Conservation (phyloP, 1,284 basidiomycete species). For the Stygiomarasmius scandens region DNA sequence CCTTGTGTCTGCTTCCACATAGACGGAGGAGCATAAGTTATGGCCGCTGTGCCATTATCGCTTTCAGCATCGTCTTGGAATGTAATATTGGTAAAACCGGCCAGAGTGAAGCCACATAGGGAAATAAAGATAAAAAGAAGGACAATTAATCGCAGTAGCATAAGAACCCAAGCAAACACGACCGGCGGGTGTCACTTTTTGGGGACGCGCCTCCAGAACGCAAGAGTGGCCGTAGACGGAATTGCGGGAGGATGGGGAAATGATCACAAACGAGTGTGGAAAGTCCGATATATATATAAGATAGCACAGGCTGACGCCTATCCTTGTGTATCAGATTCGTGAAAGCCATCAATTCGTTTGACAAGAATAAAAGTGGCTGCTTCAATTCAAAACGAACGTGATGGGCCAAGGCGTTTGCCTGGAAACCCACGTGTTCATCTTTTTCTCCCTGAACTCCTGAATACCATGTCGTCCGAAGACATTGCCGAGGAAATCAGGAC, state of each 20-base stretch:
- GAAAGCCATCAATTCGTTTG: no score
- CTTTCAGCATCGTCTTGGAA: constrained; percentile 36
- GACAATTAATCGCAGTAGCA: constrained; percentile 2
- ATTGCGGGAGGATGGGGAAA: background rate
- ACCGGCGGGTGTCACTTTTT: background rate
- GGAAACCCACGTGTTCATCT: background rate
- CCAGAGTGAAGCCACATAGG: constrained; percentile 11
- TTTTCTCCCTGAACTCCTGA: background rate
- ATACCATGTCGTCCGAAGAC: constrained; percentile 59
- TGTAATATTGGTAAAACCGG: constrained; percentile 27
- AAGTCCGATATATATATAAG: background rate
- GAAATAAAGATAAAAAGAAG: constrained; percentile 15
- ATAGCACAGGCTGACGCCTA: no score
- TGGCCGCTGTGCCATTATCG: constrained; percentile 24
- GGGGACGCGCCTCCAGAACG: background rate
- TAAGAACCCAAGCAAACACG: background rate
- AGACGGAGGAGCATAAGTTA: no score
- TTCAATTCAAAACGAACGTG: no score
- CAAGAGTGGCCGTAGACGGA: background rate
- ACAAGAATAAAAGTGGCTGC: no score
- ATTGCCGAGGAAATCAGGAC: constrained; percentile 80
- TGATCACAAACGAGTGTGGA: background rate
- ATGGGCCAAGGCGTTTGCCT: no score
- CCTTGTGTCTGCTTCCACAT: no score
- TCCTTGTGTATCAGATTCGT: no score